A percentile compares a stretch with the other conserved stretches of the same genome.
phyloP scores from a whole-genome alignment of 768 basidiomycete species.

The Podaxis sp. region DNA sequence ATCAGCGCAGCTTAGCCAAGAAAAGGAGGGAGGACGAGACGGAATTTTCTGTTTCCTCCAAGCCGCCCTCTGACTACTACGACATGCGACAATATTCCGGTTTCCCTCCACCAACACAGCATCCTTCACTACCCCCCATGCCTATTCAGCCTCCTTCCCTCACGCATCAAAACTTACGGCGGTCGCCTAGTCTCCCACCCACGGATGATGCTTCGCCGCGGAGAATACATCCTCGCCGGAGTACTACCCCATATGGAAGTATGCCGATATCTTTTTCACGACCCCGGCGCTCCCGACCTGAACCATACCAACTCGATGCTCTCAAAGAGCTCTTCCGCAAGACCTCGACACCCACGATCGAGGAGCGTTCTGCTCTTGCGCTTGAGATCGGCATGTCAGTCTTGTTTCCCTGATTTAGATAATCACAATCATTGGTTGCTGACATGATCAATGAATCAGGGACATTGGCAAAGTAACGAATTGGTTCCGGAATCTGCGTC shows the following conservation, averaged over 20 bases:
- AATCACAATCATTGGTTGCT: constrained; percentile 16
- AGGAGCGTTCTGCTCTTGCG: constrained; percentile 73
- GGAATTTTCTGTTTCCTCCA: constrained; percentile 29
- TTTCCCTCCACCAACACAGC: constrained; percentile 45
- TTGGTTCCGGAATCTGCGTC: constrained; percentile 84
- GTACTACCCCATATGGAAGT: constrained; percentile 45
- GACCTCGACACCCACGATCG: constrained; percentile 74
- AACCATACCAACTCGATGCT: constrained; percentile 74
- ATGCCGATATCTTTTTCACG: constrained; percentile 40
- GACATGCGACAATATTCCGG: constrained; percentile 40
- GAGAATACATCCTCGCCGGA: constrained; percentile 36
- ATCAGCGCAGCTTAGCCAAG: constrained; percentile 76
- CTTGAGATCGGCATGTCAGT: constrained; percentile 75
- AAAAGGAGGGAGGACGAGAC: constrained; percentile 62
- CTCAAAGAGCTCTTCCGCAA: constrained; percentile 67
- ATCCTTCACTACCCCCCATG: constrained; percentile 30
- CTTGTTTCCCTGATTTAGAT: constrained; percentile 16
- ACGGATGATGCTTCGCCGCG: constrained; percentile 37
- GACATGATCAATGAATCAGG: constrained; percentile 36
- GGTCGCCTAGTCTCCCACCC: constrained; percentile 39
- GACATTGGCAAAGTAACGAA: constrained; percentile 84
- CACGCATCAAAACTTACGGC: constrained; percentile 24
- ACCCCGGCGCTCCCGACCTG: constrained; percentile 73
- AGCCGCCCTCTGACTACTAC: constrained; percentile 31
- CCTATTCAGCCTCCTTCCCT: constrained; percentile 27